phyloP scores from a whole-genome alignment of 1,139 yeast species.

The Wickerhamiella infanticola region DNA sequence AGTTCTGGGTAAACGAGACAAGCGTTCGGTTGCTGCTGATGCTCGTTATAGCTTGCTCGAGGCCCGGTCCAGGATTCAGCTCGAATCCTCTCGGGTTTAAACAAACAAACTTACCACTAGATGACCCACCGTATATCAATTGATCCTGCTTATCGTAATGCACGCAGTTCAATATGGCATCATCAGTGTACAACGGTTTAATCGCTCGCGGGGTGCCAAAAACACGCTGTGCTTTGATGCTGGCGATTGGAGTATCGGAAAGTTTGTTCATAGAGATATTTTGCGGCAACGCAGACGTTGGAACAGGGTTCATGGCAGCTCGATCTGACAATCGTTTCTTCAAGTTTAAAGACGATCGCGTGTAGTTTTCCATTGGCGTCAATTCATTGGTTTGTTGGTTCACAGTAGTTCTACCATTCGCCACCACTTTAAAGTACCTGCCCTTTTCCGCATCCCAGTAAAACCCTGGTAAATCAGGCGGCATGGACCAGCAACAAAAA shows the following conservation, averaged over 20 bases:
- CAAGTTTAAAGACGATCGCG: conserved; percentile 8
- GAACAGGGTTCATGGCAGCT: not conserved
- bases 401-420: conserved; percentile 7
- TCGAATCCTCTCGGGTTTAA: not conserved
- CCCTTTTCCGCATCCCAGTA: conserved; percentile 9
- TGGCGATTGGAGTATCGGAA: not conserved
- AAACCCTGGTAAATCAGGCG: conserved; percentile 11
- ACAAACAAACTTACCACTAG: not conserved
- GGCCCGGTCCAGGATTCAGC: not conserved
- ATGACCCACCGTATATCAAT: not conserved
- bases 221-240: too few relatives aligned
- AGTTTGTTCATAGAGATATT: too few relatives aligned
- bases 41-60: not conserved
- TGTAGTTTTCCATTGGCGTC: conserved; percentile 3
- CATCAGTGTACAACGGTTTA: not conserved
- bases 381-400: not conserved
- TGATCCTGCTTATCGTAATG: not conserved
- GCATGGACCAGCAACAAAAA: not conserved
- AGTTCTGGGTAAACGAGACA: not conserved
- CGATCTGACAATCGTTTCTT: conserved; percentile 1
- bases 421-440: conserved; percentile 11
- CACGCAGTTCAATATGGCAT: not conserved
- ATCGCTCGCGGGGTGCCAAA: not conserved
- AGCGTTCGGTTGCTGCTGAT: not conserved
- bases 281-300: not conserved